Conservation (phyloP, 1,139 yeast species). For the Yamadazyma diddensiae region DNA sequence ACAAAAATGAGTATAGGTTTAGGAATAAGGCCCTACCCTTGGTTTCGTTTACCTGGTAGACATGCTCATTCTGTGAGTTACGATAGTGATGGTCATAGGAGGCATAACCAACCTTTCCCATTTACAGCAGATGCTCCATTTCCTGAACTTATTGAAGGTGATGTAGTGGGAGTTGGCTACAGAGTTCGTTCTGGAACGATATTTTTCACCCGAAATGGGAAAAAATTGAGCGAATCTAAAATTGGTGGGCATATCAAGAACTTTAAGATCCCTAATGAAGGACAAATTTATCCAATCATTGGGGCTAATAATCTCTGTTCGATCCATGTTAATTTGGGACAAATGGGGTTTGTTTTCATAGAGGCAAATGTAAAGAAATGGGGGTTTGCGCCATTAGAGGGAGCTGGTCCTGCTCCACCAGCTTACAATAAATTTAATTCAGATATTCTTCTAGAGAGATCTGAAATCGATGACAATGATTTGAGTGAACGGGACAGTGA, state of each 20-base stretch:
- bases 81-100: slow-evolving; percentile 52
- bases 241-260: slow-evolving; percentile 66
- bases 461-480: slow-evolving; percentile 52
- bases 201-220: slow-evolving; percentile 69
- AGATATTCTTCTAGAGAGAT: slow-evolving; percentile 52
- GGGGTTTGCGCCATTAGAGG: slow-evolving; percentile 65
- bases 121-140: slow-evolving; percentile 37
- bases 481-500: slow-evolving; percentile 45
- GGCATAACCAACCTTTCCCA: slow-evolving; percentile 51
- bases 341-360: slow-evolving; percentile 55
- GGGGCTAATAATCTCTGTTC: slow-evolving; percentile 54
- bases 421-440: slow-evolving; percentile 53
- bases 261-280: slow-evolving; percentile 34
- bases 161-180: slow-evolving; percentile 66
- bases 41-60: slow-evolving; percentile 58
- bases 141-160: slow-evolving; percentile 53
- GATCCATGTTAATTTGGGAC: slow-evolving; percentile 56
- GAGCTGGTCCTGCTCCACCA: slow-evolving; percentile 63
- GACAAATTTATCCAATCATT: slow-evolving; percentile 49
- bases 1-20: slow-evolving; percentile 46
- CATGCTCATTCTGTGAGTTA: slow-evolving; percentile 48
- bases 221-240: slow-evolving; percentile 61
- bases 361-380: slow-evolving; percentile 62
- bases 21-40: slow-evolving; percentile 53
- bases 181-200: slow-evolving; percentile 59